Evolutionary conservation across 306 rosid species (phyloP), one percentile per base, ranked within the genome.

Genomic region (Lathyrus aphaca): DNA sequence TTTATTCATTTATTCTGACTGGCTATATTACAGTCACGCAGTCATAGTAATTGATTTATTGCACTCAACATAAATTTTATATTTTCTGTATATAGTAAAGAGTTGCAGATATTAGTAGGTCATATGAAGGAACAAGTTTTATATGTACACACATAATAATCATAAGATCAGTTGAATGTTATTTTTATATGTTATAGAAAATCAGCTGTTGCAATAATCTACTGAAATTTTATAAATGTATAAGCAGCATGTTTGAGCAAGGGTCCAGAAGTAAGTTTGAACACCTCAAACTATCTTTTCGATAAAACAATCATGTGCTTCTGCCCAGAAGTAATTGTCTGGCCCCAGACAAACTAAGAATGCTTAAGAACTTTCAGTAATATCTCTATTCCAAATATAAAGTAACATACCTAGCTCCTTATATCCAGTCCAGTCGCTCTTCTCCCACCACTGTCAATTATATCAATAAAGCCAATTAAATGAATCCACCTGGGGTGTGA

Each of bases 391-490:
- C 58, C 43, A 65, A 67, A 48, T 30, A 64, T 49, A 45, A 68
- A 50, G 81, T 32, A 78, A 55, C 64, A 63, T 93, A 93, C 98
- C 98, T 77, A 93, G 93, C 90, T 93, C 98, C 86, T 93, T 93
- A 85, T 88, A 93, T 93, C 98, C 98, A 5, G 94, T 88, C 96
- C 98, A 90, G 82, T 90, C 97, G 81, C 97, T 90, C 84, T 90
- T 90, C 97, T 90, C 97, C 98, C 97, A 93, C 98, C 98, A 93
- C 98, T 93, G 96, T 78, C 97, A 93, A 88, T 88, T 86, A 93
- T 86, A 93, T 88, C 91, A 90, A 90, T 79, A 92, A 88, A 92
- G 80, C 92, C 88, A 90, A 88, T 88, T 86, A 87, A 93, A 90
- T 80, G 89, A 87, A 79, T 85, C 88, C 88, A 83, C 88, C 92